Percentiles rank a stretch among this genome's conserved stretches.
phyloP scores from a whole-genome alignment of 2,329 filamentous ascomycete genomes.

The Chaetoscypha palmicola region DNA sequence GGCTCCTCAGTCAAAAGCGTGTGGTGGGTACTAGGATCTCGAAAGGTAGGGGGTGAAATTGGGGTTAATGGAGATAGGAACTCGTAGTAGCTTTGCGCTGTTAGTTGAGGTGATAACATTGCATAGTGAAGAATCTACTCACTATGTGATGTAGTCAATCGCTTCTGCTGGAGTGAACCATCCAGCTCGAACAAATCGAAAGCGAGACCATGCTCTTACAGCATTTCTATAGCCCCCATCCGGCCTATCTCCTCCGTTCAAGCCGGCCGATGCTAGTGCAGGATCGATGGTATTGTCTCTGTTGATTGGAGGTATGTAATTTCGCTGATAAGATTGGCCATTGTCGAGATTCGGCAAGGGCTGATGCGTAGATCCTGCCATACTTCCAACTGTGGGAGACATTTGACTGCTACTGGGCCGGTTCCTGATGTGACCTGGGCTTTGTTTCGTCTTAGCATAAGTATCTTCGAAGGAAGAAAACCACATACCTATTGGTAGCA shows the following conservation, averaged over 20 bases:
- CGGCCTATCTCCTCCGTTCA: slow-evolving; percentile 19
- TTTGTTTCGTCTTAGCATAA: slow-evolving; percentile 38
- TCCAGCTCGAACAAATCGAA: slow-evolving; percentile 90
- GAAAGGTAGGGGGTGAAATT: slow-evolving; percentile 86
- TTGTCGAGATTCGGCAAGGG: slow-evolving; percentile 16
- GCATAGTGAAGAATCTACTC: slow-evolving; percentile 52
- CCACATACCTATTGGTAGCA: slow-evolving; percentile 50
- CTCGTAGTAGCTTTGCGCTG: slow-evolving; percentile 67
- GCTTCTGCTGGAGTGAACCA: slow-evolving; percentile 95
- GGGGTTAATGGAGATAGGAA: slow-evolving; percentile 88
- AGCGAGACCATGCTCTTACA: slow-evolving; percentile 79
- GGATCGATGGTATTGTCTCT: slow-evolving; percentile 27
- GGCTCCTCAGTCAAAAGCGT: slow-evolving; percentile 84
- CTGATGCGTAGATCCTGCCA: slow-evolving; percentile 12
- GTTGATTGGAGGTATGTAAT: slow-evolving; percentile 19
- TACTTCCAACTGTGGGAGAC: slow-evolving; percentile 22
- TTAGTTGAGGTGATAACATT: no score
- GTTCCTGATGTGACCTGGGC: slow-evolving; percentile 29
- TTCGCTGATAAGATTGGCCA: slow-evolving; percentile 18
- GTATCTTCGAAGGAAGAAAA: slow-evolving; percentile 39
- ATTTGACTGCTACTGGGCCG: slow-evolving; percentile 21
- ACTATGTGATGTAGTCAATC: slow-evolving; percentile 84
- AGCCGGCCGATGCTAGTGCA: slow-evolving; percentile 17
- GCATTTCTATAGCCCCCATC: slow-evolving; percentile 60
- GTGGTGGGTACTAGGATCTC: slow-evolving; percentile 69